Base-by-base conservation (phyloP, 371 early-diverging fungal species). In the Mucor saturninus region DNA sequence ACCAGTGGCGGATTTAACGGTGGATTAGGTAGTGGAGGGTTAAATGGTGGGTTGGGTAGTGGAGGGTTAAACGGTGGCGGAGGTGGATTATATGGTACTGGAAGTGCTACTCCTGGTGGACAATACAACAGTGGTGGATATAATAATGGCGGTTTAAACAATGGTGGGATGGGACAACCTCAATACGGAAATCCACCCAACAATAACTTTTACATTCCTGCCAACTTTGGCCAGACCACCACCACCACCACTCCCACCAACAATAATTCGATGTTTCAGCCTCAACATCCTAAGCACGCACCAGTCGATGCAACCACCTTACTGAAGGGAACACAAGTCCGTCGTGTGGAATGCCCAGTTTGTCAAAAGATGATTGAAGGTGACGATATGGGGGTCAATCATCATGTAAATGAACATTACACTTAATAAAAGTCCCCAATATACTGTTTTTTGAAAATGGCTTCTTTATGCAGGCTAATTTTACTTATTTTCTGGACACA, bases 321-420 rank as follows among this genome's bases (percentile, higher is more conserved):
- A 32, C 48, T 73, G 28, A 72, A 69, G 9, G 76, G 74, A 39
- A 68, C 66, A 4, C 52, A 72, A 46, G 74, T 82, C 6, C 77
- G 79, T 15, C 68, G 70, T 39, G 71, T 76, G 3, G 73, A 69
- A 29, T 82, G 82, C 54, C 82, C 82, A 11, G 74, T 79, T 4
- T 82, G 82, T 46, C 68, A 73, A 53, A 74, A 76, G 45, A 76
- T 65, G 39, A 64, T 82, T 8, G 82, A 82, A 60, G 82, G 82
- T 3, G 82, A 82, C 49, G 79, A 77, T 51, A 71, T 74, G 43
- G 82, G 79, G 2, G 69, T 82, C 37, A 82, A 82, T 59, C 71
- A 79, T 38, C 82, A 82, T 53, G 82, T 79, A 14, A 82, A 82
- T 46, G 74, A 82, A 38, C 82, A 82, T 53, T 67, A 61, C n/a